phyloP scores from a whole-genome alignment of 2,329 filamentous ascomycete species.

The Botrytis porri region DNA sequence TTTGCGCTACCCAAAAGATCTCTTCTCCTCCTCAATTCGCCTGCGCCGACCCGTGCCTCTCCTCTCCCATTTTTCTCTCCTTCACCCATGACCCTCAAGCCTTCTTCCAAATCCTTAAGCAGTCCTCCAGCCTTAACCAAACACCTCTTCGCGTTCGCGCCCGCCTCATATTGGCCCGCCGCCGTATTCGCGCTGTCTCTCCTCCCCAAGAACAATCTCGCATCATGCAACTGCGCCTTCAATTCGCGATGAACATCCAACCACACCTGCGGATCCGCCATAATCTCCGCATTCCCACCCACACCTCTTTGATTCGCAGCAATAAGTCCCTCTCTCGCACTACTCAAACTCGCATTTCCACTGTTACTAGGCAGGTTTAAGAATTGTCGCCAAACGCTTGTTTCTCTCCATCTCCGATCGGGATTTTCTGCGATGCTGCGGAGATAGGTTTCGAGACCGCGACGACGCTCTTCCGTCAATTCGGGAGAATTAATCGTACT shows the following conservation, averaged over 20 bases:
- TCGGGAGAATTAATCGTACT: slow-evolving; percentile 67
- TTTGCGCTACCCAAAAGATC: slow-evolving; percentile 68
- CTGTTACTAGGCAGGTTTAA: slow-evolving; percentile 60
- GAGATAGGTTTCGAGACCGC: slow-evolving; percentile 68
- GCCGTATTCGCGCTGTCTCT: slow-evolving; percentile 59
- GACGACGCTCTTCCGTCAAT: slow-evolving; percentile 67
- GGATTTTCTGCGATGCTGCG: slow-evolving; percentile 67
- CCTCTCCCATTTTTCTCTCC: slow-evolving; percentile 37
- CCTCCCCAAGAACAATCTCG: slow-evolving; percentile 61
- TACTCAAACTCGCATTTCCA: slow-evolving; percentile 37
- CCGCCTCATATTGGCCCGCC: slow-evolving; percentile 59
- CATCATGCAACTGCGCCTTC: slow-evolving; percentile 67
- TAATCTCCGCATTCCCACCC: slow-evolving; percentile 28
- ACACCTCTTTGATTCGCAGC: slow-evolving; percentile 32
- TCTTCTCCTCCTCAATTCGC: slow-evolving; percentile 67
- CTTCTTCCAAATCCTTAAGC: slow-evolving; percentile 62
- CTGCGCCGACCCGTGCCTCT: slow-evolving; percentile 57
- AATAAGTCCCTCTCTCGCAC: slow-evolving; percentile 33
- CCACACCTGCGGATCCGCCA: slow-evolving; percentile 54
- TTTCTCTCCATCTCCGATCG: slow-evolving; percentile 75
- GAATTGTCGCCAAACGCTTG: slow-evolving; percentile 69
- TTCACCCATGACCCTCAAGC: slow-evolving; percentile 57
- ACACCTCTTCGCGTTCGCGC: slow-evolving; percentile 70
- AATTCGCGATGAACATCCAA: slow-evolving; percentile 72
- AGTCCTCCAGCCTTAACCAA: slow-evolving; percentile 66